A percentile compares a stretch with the other conserved stretches of the same genome.
Evolutionary conservation across 1,139 yeast species (phyloP).

Genomic region (Zygoascus hellenicus): DNA sequence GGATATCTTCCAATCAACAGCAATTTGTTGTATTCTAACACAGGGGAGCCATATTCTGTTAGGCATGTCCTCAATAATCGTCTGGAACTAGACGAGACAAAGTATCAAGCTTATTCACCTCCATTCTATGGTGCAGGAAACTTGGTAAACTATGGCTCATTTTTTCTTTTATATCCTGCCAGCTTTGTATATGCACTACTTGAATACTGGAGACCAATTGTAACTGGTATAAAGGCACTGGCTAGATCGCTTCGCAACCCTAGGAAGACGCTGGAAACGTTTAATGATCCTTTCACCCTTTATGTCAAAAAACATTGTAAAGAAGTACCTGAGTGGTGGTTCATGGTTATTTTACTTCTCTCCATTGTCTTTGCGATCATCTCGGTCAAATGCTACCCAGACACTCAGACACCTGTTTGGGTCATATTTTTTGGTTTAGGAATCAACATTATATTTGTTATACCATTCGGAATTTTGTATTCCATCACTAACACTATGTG

Average conservation of each 20-base stretch:
- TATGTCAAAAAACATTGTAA: slow-evolving; percentile 34
- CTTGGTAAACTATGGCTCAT: slow-evolving; percentile 50
- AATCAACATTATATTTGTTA: slow-evolving; percentile 49
- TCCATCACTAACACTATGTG: slow-evolving; percentile 49
- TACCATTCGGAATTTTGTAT: slow-evolving; percentile 44
- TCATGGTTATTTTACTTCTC: slow-evolving; percentile 41
- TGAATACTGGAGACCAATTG: slow-evolving; percentile 22
- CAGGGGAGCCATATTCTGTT: slow-evolving; percentile 42
- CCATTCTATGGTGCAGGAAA: slow-evolving; percentile 58
- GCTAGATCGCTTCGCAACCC: slow-evolving; percentile 8
- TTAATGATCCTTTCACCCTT: slow-evolving; percentile 7
- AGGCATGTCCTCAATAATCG: slow-evolving; percentile 33
- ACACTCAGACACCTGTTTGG: slow-evolving; percentile 44
- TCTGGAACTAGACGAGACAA: slow-evolving; percentile 32
- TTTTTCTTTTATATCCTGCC: slow-evolving; percentile 54
- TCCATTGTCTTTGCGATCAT: slow-evolving; percentile 47
- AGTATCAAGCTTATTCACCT: slow-evolving; percentile 38
- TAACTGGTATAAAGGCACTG: slow-evolving; percentile 21
- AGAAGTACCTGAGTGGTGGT: slow-evolving; percentile 64
- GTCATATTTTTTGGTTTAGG: slow-evolving; percentile 53
- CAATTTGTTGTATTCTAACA: slow-evolving; percentile 43
- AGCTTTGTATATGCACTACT: slow-evolving; percentile 42
- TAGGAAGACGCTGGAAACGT: slow-evolving; percentile 7
- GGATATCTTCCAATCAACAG: slow-evolving; percentile 50
- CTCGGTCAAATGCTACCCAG: slow-evolving; percentile 40